Evolutionary conservation across 108 stramenopile species (phyloP).

Genomic region (Nannochloropsis oceanica): DNA sequence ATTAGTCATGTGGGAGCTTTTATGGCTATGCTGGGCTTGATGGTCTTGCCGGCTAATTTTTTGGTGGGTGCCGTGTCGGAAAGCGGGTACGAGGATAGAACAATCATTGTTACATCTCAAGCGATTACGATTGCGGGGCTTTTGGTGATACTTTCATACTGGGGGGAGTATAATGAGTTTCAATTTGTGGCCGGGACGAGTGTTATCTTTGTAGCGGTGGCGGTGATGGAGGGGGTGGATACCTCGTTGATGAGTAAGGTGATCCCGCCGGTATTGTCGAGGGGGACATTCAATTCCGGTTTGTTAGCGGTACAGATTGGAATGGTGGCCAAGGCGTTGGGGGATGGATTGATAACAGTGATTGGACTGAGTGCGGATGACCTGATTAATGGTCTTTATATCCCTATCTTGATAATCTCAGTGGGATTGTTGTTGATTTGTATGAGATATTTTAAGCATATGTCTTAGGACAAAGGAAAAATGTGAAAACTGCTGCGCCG

Average conservation of each 20-base stretch:
- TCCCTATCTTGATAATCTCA: not conserved
- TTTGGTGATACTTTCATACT: conserved; percentile 33
- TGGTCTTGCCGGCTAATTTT: conserved; percentile 51
- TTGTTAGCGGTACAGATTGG: not conserved
- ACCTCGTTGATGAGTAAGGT: not conserved
- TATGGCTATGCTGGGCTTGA: conserved; percentile 43
- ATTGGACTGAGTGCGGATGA: not conserved
- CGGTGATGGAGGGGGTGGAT: not conserved
- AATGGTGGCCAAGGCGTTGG: not conserved
- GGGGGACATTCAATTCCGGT: not conserved
- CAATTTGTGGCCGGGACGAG: not conserved
- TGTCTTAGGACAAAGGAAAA: not conserved
- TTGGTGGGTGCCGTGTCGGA: conserved; percentile 36
- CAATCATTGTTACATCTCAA: conserved; percentile 36
- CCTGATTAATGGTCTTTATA: not conserved
- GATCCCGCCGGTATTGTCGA: not conserved
- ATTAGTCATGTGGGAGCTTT: conserved; percentile 30
- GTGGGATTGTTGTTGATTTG: not conserved
- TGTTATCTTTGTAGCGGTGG: not conserved
- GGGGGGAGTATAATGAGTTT: not conserved
- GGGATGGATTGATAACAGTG: not conserved
- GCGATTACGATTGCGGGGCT: conserved; percentile 40
- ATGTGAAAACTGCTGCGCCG: too few species aligned
- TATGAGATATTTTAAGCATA: not conserved
- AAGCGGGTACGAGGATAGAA: conserved; percentile 43